Conservation (phyloP, 441 rosid genomes). For the Manihot esculenta region DNA sequence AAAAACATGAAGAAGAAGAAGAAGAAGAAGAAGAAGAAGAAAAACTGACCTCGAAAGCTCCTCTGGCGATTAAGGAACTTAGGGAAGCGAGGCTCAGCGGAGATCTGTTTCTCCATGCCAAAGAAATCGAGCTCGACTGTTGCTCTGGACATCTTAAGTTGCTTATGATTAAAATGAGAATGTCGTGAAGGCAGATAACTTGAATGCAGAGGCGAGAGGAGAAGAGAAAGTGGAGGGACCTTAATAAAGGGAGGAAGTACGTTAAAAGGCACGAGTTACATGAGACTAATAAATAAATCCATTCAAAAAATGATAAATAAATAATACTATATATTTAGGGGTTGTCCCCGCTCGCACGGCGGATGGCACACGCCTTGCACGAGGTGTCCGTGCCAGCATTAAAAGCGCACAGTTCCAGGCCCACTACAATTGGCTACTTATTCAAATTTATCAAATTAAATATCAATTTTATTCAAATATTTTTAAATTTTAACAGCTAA, state of each 20-base stretch:
- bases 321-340: neutral
- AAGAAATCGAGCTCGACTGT: constrained; percentile 78
- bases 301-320: too few relatives aligned
- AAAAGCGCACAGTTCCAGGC: too few relatives aligned
- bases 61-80: constrained; percentile 54
- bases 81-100: constrained; percentile 45
- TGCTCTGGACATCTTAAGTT: constrained; percentile 45
- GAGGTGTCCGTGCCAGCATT: too few relatives aligned
- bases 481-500: too few relatives aligned
- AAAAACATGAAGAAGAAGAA: too few relatives aligned
- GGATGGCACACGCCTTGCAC: too few relatives aligned
- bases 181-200: neutral
- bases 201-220: constrained; percentile 24
- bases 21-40: neutral
- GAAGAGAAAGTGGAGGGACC: neutral
- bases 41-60: constrained; percentile 56
- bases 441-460: too few relatives aligned
- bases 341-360: too few relatives aligned
- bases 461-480: too few relatives aligned
- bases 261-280: constrained; percentile 20
- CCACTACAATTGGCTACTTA: too few relatives aligned
- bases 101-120: constrained; percentile 46
- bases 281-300: neutral
- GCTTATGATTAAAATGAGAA: neutral
- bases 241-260: neutral